These are phyloP conservation scores for Eruca vesicaria DNA, from an alignment of 441 rosid species.

Conservation along the genomic window DNA sequence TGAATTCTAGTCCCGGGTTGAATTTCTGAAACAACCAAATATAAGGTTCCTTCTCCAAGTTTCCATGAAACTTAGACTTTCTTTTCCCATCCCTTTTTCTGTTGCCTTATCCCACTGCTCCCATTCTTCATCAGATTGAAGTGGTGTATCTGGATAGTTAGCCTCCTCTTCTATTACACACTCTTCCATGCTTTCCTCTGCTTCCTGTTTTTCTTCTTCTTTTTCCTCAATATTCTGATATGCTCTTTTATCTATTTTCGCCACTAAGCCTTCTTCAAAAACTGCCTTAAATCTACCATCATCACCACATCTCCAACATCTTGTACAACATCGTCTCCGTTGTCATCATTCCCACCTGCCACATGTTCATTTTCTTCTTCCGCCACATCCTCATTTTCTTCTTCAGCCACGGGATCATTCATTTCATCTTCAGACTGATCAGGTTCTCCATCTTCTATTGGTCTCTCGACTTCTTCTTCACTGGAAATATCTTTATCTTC, in stretches of 20 bases:
- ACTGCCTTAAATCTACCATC: not conserved
- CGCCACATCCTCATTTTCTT: not conserved
- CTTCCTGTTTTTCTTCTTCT: no score
- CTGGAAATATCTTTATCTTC: not conserved
- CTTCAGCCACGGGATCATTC: not conserved
- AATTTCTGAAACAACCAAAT: no score
- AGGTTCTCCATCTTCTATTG: not conserved
- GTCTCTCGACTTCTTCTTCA: not conserved
- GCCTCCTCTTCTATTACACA: no score
- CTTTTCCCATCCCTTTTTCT: not conserved
- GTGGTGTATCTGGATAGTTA: not conserved
- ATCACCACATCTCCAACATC: not conserved
- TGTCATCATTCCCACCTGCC: not conserved
- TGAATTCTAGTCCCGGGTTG: no score
- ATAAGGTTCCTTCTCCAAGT: no score
- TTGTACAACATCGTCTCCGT: not conserved
- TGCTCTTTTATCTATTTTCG: not conserved
- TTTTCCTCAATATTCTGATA: no score
- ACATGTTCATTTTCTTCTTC: not conserved
- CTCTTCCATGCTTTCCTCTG: no score
- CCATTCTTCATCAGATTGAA: not conserved
- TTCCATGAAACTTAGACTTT: no score
- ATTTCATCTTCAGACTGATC: not conserved
- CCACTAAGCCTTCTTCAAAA: not conserved
- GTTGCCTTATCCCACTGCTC: not conserved